Percentiles rank a stretch among this genome's conserved stretches.
phyloP scores from a whole-genome alignment of 306 rosid genomes.

The Pyrus bretschneideri region DNA sequence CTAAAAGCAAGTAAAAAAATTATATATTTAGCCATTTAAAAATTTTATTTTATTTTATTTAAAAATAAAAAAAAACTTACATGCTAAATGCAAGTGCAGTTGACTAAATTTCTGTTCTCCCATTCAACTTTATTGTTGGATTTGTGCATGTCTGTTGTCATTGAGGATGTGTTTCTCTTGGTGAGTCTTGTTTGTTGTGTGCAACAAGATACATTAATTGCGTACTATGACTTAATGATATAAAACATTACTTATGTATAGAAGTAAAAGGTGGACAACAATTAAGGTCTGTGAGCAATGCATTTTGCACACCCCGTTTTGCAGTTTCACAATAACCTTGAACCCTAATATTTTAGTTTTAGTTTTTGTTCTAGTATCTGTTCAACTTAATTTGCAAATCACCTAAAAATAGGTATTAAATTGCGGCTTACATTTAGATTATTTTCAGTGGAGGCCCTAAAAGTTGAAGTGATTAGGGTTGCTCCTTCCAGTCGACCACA shows the following conservation, averaged over 20 bases:
- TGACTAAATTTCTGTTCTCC: neutral
- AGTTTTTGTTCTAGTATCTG: neutral
- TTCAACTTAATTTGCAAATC: neutral
- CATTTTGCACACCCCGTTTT: neutral
- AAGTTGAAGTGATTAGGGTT: slow-evolving; percentile 35
- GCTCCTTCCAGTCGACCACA: slow-evolving; percentile 27
- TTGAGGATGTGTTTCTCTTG: neutral
- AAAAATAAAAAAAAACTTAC: no score
- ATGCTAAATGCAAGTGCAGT: neutral
- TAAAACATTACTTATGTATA: neutral
- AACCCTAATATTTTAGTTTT: neutral
- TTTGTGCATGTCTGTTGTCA: neutral
- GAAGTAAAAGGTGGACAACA: neutral
- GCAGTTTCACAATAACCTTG: neutral
- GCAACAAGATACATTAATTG: neutral
- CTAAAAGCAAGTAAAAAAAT: neutral
- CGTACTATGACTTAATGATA: neutral
- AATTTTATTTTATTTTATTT: no score
- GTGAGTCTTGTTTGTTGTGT: neutral
- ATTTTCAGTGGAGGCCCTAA: slow-evolving; percentile 26
- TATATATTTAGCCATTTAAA: neutral
- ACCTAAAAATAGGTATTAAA: neutral
- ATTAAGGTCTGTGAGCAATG: neutral
- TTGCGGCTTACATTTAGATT: neutral
- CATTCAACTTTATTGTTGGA: neutral